Conservation (phyloP, 352 stramenopile species). For the Globisporangium radiosum region DNA sequence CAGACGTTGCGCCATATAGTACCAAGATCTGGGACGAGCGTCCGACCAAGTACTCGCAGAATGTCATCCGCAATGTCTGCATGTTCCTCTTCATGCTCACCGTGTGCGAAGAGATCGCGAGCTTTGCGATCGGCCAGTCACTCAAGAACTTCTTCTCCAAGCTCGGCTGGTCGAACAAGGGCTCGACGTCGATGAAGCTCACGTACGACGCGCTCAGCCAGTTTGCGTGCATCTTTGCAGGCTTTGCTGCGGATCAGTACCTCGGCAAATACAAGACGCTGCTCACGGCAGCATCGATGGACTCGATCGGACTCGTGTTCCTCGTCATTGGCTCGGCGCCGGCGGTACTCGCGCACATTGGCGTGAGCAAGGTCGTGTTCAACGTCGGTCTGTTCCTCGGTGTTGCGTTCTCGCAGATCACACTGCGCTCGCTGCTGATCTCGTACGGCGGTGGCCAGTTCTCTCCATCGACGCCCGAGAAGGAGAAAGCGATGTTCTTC, state of each 20-base stretch:
- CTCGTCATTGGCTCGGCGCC: slow-evolving; percentile 51
- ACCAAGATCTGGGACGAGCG: slow-evolving; percentile 35
- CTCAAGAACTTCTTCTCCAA: slow-evolving; percentile 63
- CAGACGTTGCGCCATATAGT: neutral
- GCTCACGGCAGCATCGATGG: slow-evolving; percentile 44
- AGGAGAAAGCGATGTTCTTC: slow-evolving; percentile 65
- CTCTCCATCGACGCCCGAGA: slow-evolving; percentile 28
- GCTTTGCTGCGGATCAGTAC: slow-evolving; percentile 52
- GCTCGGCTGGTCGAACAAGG: slow-evolving; percentile 44
- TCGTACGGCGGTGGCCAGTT: slow-evolving; percentile 63
- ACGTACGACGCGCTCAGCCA: slow-evolving; percentile 32
- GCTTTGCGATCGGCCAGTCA: slow-evolving; percentile 51
- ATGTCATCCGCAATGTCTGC: slow-evolving; percentile 40
- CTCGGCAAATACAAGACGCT: slow-evolving; percentile 60
- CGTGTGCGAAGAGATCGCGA: slow-evolving; percentile 37
- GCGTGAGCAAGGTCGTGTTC: slow-evolving; percentile 44
- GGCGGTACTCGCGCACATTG: slow-evolving; percentile 31
- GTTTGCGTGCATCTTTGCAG: slow-evolving; percentile 56
- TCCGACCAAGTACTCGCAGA: slow-evolving; percentile 35
- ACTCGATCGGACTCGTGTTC: slow-evolving; percentile 56
- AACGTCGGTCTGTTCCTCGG: slow-evolving; percentile 47
- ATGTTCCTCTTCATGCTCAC: slow-evolving; percentile 54
- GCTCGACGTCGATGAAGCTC: slow-evolving; percentile 23
- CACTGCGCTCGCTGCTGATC: slow-evolving; percentile 52
- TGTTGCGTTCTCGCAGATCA: slow-evolving; percentile 39